These are phyloP conservation scores for Thielaviopsis euricoi DNA, from an alignment of 2,329 filamentous ascomycete species.

Conservation along the genomic window DNA sequence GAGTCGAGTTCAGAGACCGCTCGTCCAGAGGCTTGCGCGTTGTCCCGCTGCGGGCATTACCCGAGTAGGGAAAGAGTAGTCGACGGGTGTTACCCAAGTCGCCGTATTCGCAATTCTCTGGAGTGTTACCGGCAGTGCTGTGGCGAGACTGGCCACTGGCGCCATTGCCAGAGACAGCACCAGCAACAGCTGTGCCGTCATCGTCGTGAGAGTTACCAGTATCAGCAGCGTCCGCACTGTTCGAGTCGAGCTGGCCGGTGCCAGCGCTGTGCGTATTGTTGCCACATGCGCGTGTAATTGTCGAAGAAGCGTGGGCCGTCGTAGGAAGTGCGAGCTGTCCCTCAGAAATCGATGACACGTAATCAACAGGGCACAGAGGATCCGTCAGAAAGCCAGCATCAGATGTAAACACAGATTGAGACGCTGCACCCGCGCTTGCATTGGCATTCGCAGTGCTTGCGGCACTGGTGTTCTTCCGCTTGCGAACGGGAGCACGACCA, in stretches of 20 bases:
- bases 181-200: background rate
- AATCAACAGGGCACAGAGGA: conserved; percentile 30
- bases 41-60: background rate
- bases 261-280: background rate
- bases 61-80: conserved; percentile 49
- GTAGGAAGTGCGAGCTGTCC: conserved; percentile 3
- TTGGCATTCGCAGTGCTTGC: conserved; percentile 15
- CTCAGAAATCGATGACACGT: conserved; percentile 7
- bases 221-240: background rate
- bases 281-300: too few species aligned
- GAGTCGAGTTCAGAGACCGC: background rate
- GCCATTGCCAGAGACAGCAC: background rate
- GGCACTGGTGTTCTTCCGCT: conserved; percentile 29
- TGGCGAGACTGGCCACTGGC: background rate
- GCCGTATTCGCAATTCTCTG: conserved; percentile 6
- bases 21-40: background rate
- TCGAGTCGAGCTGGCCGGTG: background rate
- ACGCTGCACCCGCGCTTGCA: conserved; percentile 24
- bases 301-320: too few species aligned
- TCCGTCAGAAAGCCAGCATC: conserved; percentile 39
- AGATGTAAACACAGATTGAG: conserved; percentile 23
- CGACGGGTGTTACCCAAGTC: conserved; percentile 43
- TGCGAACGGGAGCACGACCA: conserved; percentile 23
- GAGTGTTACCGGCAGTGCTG: conserved; percentile 2
- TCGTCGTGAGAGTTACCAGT: background rate